These are phyloP conservation scores for Colletotrichum nymphaeae DNA, from an alignment of 2,329 filamentous ascomycete genomes.

Conservation along the genomic window DNA sequence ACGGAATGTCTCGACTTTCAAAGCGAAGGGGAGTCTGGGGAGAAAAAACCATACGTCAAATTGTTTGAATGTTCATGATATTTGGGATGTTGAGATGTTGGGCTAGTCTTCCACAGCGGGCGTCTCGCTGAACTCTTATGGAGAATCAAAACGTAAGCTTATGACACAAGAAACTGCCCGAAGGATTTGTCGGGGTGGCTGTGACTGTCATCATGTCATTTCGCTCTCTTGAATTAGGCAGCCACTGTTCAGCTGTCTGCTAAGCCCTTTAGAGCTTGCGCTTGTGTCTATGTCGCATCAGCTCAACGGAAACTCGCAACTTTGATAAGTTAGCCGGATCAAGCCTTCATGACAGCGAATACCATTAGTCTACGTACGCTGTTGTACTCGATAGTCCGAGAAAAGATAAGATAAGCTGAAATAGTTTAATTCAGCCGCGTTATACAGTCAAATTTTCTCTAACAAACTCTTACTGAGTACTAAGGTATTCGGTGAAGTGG, in stretches of 20 bases:
- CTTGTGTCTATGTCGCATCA: background rate
- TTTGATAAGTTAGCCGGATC: no score
- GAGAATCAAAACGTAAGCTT: background rate
- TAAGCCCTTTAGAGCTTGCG: background rate
- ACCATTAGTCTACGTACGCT: no score
- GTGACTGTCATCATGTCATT: background rate
- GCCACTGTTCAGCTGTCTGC: background rate
- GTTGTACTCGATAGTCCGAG: no score
- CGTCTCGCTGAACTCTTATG: background rate
- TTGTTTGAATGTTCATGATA: background rate
- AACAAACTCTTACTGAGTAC: no score
- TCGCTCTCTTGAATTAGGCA: background rate
- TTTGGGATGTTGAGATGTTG: rapidly evolving
- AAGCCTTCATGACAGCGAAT: no score
- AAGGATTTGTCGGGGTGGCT: background rate
- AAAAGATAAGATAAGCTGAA: no score
- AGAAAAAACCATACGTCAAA: background rate
- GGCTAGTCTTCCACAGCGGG: background rate
- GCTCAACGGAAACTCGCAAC: background rate
- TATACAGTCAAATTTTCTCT: no score
- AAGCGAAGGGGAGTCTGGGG: background rate
- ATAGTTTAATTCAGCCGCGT: no score
- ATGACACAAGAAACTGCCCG: background rate
- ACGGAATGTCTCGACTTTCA: background rate
- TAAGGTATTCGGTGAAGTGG: no score